Evolutionary conservation across 164 flowering plant genomes (phyloP), one percentile per base, ranked within the genome.

Genomic region (Umbilicus rupestris): DNA sequence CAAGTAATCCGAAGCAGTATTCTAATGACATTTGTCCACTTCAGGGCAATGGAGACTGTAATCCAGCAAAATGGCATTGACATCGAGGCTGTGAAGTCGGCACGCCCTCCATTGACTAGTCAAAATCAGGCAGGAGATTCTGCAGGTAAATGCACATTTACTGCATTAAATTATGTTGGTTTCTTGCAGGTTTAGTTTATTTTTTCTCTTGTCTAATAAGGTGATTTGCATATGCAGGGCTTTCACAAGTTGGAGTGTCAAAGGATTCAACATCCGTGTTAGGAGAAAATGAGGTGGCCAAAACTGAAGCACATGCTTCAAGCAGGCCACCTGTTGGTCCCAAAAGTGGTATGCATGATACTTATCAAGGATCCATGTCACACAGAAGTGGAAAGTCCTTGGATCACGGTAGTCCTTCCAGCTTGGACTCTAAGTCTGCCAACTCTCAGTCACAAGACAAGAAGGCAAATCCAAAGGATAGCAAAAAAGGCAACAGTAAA

Each of bases 1-100:
- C 12, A 52, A 52, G 52, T 52, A 52, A 24, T 52, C 30, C 29
- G 7, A 35, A 39, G 12, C 45, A 63, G 29, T 20, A 63, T 39
- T 11, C 22, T 10, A 39, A 37, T 63, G 65, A 12, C 11, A 35
- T 58, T 68, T 74, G 29, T 73, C 29, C 63, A 35, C 69, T 39
- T 10, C 66, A 95, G 99, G 96, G 99, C 99, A 30, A 90, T 95
- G 99, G 97, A 95, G 74, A 95, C 99, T 71, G 99, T 95, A 39
- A 82, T 95, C 47, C 82, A 70, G 75, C 92, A 87, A 71, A 83
- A 95, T 71, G 88, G 89, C 73, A 82, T 95, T 75, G 99, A 95
- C 80, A 86, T 95, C 65, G 97, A 92, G 68, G 84, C 83, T 69
- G 76, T 95, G 75, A 95, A 72, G 78, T 73, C 92, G 59, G 79